Conservation (phyloP, 495 filamentous ascomycete genomes). For the Mycothermus thermophilus region DNA sequence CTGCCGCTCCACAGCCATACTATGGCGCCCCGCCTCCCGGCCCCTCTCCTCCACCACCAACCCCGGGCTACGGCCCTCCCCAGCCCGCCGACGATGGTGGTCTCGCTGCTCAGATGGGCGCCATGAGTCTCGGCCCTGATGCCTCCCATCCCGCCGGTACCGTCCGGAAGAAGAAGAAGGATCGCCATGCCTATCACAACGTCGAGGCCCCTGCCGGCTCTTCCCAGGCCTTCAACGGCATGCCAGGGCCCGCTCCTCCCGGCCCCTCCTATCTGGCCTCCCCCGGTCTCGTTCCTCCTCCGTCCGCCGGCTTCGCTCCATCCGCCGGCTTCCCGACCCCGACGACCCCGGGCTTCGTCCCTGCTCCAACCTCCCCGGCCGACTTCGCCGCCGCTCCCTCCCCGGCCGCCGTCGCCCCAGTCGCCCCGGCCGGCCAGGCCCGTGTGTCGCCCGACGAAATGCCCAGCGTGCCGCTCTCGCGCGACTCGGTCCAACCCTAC, state of each 20-base stretch:
- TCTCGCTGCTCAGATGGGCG: conserved; percentile 76
- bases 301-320: conserved; percentile 36
- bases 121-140: conserved; percentile 58
- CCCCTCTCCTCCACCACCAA: conserved; percentile 20
- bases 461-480: conserved; percentile 75
- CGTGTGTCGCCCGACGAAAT: conserved; percentile 85
- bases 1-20: conserved; percentile 28
- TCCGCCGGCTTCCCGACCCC: conserved; percentile 45
- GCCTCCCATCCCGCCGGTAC: conserved; percentile 22
- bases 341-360: conserved; percentile 44
- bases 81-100: conserved; percentile 35
- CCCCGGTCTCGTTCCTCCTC: conserved; percentile 30
- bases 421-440: conserved; percentile 46
- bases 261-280: conserved; percentile 59
- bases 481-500: conserved; percentile 67
- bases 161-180: conserved; percentile 70
- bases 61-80: conserved; percentile 24
- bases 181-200: conserved; percentile 82
- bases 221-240: conserved; percentile 52
- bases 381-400: conserved; percentile 39
- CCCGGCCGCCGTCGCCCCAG: conserved; percentile 17
- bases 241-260: conserved; percentile 45
- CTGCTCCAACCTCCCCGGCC: conserved; percentile 36
- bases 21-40: conserved; percentile 25
- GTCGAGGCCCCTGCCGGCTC: conserved; percentile 55